Percentiles rank a stretch among this genome's conserved stretches.
These are phyloP conservation scores for Lasiodiplodia citricola DNA, from an alignment of 2,329 filamentous ascomycete genomes.

Conservation along the genomic window DNA sequence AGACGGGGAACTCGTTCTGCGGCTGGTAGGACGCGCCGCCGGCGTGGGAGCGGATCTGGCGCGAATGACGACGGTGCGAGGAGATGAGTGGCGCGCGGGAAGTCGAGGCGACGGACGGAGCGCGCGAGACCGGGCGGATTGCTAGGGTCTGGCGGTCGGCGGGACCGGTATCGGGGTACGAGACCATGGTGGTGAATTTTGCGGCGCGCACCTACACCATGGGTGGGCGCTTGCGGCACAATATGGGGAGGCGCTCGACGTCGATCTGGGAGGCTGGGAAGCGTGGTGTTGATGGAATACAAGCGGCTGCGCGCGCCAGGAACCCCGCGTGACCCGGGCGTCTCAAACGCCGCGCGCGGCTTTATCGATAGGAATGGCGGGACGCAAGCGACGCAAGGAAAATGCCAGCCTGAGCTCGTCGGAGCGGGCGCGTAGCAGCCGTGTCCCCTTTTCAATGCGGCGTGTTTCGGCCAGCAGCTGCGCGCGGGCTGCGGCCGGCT, in stretches of 20 bases:
- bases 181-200: conserved; percentile 58
- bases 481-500: conserved; percentile 6
- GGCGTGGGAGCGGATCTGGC: conserved; percentile 81
- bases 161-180: conserved; percentile 62
- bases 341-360: neutral
- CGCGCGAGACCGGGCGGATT: conserved; percentile 56
- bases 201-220: conserved; percentile 6
- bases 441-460: conserved; percentile 9
- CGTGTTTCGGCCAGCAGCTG: neutral
- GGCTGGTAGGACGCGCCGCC: conserved; percentile 71
- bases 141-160: conserved; percentile 59
- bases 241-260: neutral
- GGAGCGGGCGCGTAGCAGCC: neutral
- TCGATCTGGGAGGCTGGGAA: conserved; percentile 15
- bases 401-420: neutral
- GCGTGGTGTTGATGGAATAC: conserved; percentile 14
- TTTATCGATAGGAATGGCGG: neutral
- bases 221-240: neutral
- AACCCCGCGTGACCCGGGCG: conserved; percentile 17
- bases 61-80: conserved; percentile 61
- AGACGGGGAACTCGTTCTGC: conserved; percentile 92
- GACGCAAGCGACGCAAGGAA: conserved; percentile 2
- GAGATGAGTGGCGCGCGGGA: conserved; percentile 56
- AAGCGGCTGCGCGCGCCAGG: neutral
- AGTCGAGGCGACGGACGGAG: conserved; percentile 66